Evolutionary conservation across 2,329 filamentous ascomycete species (phyloP), one percentile per base, ranked within the genome.

Genomic region (Fusarium sp.): DNA sequence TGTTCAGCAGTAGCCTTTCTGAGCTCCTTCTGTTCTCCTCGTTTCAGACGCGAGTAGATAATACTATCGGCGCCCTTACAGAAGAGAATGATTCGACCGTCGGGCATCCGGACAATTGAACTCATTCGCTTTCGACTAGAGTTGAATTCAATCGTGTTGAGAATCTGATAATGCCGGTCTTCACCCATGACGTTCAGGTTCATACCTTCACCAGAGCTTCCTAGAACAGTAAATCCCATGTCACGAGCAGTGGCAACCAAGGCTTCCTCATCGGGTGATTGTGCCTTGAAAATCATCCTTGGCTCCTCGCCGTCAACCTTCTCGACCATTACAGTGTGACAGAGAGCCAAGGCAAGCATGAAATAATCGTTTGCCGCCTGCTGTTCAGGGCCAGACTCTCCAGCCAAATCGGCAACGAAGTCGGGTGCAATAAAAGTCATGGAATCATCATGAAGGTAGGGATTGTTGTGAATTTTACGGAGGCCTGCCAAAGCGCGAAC

Each of bases 21-120:
- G 54, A 99, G 86, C 74, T 97, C 92, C 63, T 88, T 85, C 80
- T 99, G 96, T 78, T 97, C 90, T 48, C 94, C 94, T 67, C 87
- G 88, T 79, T 90, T 92, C 62, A 99, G 84, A 7, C 96, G 91
- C 9, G 94, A 94, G 78, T 98, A 99, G 68, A 99, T 98, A 73
- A 98, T 92, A 74, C 93, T 97, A 78, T 99, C 96, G 33, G 96
- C 96, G 68, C 96, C 96, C 81, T 99, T 99, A 84, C 96, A 99
- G 80, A 96, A 97, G 1, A 99, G 85, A 55, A 96, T 85, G 65
- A 99, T 97, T 60, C 86, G 90, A 40, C 92, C 91, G 77, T 98
- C 89, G 0, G 96, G 95, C 94, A 98, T 97, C 59, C 92, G 88
- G 50, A 99, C 90, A 71, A 99, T 97, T 3, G 94, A 93, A 79